Conservation (phyloP, 352 stramenopile genomes). For the Globisporangium orthogonon region DNA sequence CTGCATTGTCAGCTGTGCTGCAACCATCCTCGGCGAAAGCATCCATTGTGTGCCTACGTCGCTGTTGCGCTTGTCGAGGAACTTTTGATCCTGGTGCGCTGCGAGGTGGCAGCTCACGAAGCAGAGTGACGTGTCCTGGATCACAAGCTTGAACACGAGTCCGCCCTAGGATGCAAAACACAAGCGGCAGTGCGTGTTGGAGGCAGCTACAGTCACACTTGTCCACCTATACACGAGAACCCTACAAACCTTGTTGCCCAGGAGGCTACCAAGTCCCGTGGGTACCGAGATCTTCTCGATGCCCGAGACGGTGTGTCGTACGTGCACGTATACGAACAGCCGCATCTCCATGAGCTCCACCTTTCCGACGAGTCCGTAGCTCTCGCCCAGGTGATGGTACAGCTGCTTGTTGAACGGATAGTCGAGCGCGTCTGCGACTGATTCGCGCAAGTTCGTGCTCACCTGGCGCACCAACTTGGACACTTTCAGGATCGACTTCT, state of each 20-base stretch:
- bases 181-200: too few relatives aligned
- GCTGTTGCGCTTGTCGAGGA: slow-evolving; percentile 78
- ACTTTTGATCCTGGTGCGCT: slow-evolving; percentile 81
- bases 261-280: slow-evolving; percentile 69
- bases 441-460: slow-evolving; percentile 58
- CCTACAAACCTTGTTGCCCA: slow-evolving; percentile 68
- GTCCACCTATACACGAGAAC: not conserved
- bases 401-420: slow-evolving; percentile 67
- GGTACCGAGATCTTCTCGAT: slow-evolving; percentile 69
- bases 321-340: slow-evolving; percentile 65
- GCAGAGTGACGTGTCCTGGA: slow-evolving; percentile 78
- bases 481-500: slow-evolving; percentile 67
- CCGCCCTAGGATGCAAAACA: slow-evolving; percentile 34
- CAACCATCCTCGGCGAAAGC: not conserved
- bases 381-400: slow-evolving; percentile 47
- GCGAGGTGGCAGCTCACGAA: slow-evolving; percentile 86
- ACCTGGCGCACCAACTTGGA: slow-evolving; percentile 54
- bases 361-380: slow-evolving; percentile 53
- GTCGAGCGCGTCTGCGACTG: slow-evolving; percentile 46
- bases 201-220: too few relatives aligned
- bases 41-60: slow-evolving; percentile 35
- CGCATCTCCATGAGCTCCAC: slow-evolving; percentile 83
- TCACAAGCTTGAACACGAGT: slow-evolving; percentile 63
- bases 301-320: slow-evolving; percentile 43
- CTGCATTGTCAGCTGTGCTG: not conserved